A percentile compares a stretch with the other conserved stretches of the same genome.
phyloP scores from a whole-genome alignment of 495 filamentous ascomycete genomes.

The Oidiodendron maius region DNA sequence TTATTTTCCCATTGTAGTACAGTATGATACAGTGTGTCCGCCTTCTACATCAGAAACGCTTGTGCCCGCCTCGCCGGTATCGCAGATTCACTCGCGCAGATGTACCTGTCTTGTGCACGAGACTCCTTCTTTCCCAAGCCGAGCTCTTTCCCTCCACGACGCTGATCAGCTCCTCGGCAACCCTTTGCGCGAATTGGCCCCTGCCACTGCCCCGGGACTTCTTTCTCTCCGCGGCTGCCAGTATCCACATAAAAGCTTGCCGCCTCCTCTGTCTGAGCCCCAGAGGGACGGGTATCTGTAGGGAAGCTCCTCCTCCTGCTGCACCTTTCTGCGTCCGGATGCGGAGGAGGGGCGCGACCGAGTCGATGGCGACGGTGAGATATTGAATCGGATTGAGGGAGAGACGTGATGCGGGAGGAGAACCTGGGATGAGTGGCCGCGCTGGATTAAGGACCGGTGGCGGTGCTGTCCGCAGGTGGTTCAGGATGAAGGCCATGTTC shows the following conservation, averaged over 20 bases:
- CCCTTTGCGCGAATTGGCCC: conserved; percentile 61
- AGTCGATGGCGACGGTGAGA: conserved; percentile 87
- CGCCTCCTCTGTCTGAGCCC: conserved; percentile 67
- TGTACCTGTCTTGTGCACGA: conserved; percentile 69
- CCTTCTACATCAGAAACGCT: background rate
- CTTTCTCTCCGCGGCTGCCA: conserved; percentile 71
- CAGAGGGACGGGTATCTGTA: conserved; percentile 79
- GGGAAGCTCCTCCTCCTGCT: conserved; percentile 76
- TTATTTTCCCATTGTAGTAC: too few relatives aligned
- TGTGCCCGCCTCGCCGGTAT: conserved; percentile 17
- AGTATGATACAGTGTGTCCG: conserved; percentile 16
- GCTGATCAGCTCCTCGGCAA: conserved; percentile 81
- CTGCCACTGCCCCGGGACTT: conserved; percentile 56
- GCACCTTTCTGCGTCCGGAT: conserved; percentile 69
- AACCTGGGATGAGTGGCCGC: conserved; percentile 64
- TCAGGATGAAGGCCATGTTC: conserved; percentile 82
- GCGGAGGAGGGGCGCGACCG: conserved; percentile 82
- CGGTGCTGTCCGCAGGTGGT: conserved; percentile 77
- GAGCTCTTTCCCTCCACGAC: conserved; percentile 80
- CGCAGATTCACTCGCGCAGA: conserved; percentile 66
- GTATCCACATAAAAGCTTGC: conserved; percentile 78
- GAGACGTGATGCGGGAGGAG: conserved; percentile 66
- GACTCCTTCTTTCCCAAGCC: conserved; percentile 74
- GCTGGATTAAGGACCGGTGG: conserved; percentile 63
- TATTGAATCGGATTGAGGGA: conserved; percentile 73